Percentiles rank a stretch among this genome's conserved stretches.
Conservation (phyloP, 768 basidiomycete genomes). For the Podaxis mareebaensis region DNA sequence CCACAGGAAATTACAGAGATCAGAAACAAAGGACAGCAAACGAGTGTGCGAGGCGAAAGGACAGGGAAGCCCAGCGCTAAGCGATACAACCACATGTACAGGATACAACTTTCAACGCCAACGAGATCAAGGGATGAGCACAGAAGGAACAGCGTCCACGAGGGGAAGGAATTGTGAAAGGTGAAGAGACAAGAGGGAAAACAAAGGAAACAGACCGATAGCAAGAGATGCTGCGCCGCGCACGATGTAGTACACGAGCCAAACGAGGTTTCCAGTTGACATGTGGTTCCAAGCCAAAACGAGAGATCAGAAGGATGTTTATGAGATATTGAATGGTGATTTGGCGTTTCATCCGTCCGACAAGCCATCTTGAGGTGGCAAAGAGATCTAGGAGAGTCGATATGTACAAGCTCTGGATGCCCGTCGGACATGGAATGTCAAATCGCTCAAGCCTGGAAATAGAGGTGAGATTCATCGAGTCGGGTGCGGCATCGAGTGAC, state of each 20-base stretch:
- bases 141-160: not conserved
- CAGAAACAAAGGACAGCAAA: not conserved
- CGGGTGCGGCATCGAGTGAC: not conserved
- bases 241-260: not conserved
- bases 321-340: not conserved
- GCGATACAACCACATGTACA: slow-evolving; percentile 9
- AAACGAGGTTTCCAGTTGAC: slow-evolving; percentile 15
- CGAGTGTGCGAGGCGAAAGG: not conserved
- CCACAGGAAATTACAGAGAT: not conserved
- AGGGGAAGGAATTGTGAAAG: not conserved
- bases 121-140: not conserved
- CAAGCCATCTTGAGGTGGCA: not conserved
- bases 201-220: slow-evolving; percentile 15
- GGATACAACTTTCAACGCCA: slow-evolving; percentile 13
- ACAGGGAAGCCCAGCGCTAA: slow-evolving; percentile 1
- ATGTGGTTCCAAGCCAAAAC: slow-evolving; percentile 7
- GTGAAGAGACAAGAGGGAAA: slow-evolving; percentile 6
- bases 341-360: not conserved
- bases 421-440: slow-evolving; percentile 9
- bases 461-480: not conserved
- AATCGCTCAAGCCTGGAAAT: slow-evolving; percentile 5
- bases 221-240: slow-evolving; percentile 8
- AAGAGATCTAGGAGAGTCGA: not conserved
- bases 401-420: not conserved
- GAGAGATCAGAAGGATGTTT: slow-evolving; percentile 9